Evolutionary conservation across 106 monocot genomes (phyloP).

Genomic region (Gastrodia elata): DNA sequence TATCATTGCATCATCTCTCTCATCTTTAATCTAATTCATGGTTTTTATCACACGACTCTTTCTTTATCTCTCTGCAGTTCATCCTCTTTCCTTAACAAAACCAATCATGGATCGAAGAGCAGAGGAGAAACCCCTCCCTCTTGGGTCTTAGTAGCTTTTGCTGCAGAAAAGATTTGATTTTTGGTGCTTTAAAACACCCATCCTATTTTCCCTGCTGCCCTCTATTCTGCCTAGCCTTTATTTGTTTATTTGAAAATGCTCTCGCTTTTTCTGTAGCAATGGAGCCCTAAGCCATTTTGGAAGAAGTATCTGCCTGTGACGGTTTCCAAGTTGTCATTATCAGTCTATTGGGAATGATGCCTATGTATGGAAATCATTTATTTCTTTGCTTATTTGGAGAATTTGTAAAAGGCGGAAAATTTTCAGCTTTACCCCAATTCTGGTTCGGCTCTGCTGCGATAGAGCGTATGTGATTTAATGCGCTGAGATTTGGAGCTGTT

Average conservation of each 20-base stretch:
- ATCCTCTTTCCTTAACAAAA: slow-evolving; percentile 11
- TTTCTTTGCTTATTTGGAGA: neutral
- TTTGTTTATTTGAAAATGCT: neutral
- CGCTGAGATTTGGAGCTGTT: neutral
- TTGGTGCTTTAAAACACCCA: neutral
- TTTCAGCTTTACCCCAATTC: neutral
- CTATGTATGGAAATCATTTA: neutral
- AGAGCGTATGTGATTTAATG: slow-evolving; percentile 3
- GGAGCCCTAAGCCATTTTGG: neutral
- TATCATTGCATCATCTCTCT: neutral
- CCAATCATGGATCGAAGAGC: neutral
- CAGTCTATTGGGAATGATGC: neutral
- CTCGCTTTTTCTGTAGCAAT: neutral
- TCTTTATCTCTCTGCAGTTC: neutral
- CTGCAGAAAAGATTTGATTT: neutral
- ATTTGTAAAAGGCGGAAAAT: neutral
- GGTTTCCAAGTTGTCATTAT: neutral
- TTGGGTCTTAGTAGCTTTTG: neutral
- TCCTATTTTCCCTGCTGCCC: neutral
- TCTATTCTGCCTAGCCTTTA: neutral
- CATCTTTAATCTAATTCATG: slow-evolving; percentile 9
- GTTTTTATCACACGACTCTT: neutral
- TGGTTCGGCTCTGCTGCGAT: neutral
- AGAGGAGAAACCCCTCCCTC: neutral
- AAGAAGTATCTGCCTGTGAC: neutral